Base-by-base conservation (phyloP, 257 asterid genomes). In the Avicennia marina region DNA sequence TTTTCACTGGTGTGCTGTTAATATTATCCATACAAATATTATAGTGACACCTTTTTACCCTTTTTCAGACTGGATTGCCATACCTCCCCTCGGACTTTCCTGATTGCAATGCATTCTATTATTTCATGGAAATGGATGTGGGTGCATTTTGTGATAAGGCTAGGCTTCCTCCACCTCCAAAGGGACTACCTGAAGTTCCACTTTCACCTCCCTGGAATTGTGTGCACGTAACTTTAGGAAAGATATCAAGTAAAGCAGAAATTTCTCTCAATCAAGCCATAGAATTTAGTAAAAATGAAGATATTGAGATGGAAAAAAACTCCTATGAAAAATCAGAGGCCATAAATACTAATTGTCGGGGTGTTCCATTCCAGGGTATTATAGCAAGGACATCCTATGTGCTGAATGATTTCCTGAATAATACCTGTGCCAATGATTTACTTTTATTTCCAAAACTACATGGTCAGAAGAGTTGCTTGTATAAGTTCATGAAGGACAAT, bases 21-120 rank as follows among this genome's bases (percentile, higher is more conserved):
- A 7, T 36, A 13, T 2, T 9, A 17, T 39, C 42, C 17, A 32
- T 49, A 24, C 38, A 44, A 38, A 39, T 29, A 15, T 47, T 49
- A n/a, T 36, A 54, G 4, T 17, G 17, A 40, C 19, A 18, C 9
- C 26, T 17, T 59, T 56, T 36, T n/a, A 27, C 49, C 43, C 67
- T 33, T 70, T 48, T 76, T 63, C 88, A 91, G 98, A 66, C 75
- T 64, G 94, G 88, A 33, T 73, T 79, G 71, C 90, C 98, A 22
- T 75, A 49, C 61, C 88, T 91, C 60, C 96, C 98, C 52, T 63
- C 45, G 5, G 94, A 88, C 59, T 88, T 81, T 72, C 95, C 98
- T 32, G 97, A 91, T 48, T 74, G 87, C 83, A 70, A 65, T 43
- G 88, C 95, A 25, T 84, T 80, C 65, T 62, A 86, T 3, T 57